Conservation (phyloP, 345 rosid species). For the Salix viminalis region DNA sequence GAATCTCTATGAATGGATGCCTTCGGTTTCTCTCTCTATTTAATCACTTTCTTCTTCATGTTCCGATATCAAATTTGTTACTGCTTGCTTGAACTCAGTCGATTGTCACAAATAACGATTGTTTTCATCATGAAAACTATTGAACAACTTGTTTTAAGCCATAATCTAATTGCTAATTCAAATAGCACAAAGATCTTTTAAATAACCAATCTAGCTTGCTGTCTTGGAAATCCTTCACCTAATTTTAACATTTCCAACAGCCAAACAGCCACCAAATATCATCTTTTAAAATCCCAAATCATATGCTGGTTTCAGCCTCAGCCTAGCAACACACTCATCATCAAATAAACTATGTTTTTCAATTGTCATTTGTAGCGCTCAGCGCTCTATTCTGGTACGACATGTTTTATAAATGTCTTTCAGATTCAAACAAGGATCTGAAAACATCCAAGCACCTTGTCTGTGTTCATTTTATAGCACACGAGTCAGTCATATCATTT, state of each 20-base stretch:
- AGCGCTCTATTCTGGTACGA: not conserved
- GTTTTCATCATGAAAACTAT: too few relatives aligned
- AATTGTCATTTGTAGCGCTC: not conserved
- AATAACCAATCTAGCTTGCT: not conserved
- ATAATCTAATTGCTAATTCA: not conserved
- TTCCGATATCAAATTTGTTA: too few relatives aligned
- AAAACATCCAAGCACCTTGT: not conserved
- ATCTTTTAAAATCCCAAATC: not conserved
- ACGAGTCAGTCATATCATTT: slow-evolving; percentile 9
- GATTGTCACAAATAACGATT: too few relatives aligned
- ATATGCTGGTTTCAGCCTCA: not conserved
- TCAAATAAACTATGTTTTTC: too few relatives aligned
- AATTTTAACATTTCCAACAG: not conserved
- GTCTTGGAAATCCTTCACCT: not conserved
- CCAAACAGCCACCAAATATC: not conserved
- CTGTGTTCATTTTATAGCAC: slow-evolving; percentile 1
- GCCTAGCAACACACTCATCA: too few relatives aligned
- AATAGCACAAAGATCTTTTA: not conserved
- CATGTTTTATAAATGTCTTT: not conserved
- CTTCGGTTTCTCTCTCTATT: too few relatives aligned
- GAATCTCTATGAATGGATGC: too few relatives aligned
- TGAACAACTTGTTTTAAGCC: too few relatives aligned
- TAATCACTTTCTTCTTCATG: too few relatives aligned
- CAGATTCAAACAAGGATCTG: not conserved
- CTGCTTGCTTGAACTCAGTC: too few relatives aligned